These are phyloP conservation scores for Conticribra weissflogii DNA, from an alignment of 108 stramenopile species.

Conservation along the genomic window DNA sequence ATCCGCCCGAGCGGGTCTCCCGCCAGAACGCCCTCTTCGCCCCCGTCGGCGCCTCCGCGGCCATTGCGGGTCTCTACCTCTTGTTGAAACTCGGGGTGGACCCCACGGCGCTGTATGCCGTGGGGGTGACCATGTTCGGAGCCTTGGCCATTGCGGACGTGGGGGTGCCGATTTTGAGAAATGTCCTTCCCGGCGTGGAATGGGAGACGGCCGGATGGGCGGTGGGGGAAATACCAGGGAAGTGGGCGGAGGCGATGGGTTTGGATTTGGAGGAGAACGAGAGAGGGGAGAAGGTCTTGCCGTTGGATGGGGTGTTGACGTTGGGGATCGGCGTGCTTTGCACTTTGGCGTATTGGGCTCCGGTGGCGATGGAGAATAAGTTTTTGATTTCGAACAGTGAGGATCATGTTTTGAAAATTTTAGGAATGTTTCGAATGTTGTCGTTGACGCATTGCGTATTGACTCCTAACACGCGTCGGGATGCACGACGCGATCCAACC, in stretches of 20 bases:
- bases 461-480: too few relatives aligned
- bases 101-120: slow-evolving; percentile 34
- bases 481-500: too few relatives aligned
- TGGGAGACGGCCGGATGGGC: slow-evolving; percentile 16
- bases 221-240: slow-evolving; percentile 28
- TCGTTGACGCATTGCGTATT: too few relatives aligned
- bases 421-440: too few relatives aligned
- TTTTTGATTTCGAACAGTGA: slow-evolving; percentile 29
- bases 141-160: slow-evolving; percentile 44
- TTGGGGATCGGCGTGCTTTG: slow-evolving; percentile 42
- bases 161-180: slow-evolving; percentile 40
- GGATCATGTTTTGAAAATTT: too few relatives aligned
- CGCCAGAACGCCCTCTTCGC: slow-evolving; percentile 42
- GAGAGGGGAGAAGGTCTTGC: too few relatives aligned
- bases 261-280: slow-evolving; percentile 24
- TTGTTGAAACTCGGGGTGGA: slow-evolving; percentile 47
- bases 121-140: slow-evolving; percentile 42
- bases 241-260: slow-evolving; percentile 29
- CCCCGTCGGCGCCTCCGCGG: slow-evolving; percentile 39
- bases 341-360: slow-evolving; percentile 41
- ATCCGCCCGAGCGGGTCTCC: slow-evolving; percentile 43
- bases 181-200: slow-evolving; percentile 28
- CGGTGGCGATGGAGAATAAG: slow-evolving; percentile 36
- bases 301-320: slow-evolving; percentile 43
- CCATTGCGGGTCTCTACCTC: slow-evolving; percentile 37